Base-by-base conservation (phyloP, 768 basidiomycete genomes). In the Coprinopsis strossmayeri region DNA sequence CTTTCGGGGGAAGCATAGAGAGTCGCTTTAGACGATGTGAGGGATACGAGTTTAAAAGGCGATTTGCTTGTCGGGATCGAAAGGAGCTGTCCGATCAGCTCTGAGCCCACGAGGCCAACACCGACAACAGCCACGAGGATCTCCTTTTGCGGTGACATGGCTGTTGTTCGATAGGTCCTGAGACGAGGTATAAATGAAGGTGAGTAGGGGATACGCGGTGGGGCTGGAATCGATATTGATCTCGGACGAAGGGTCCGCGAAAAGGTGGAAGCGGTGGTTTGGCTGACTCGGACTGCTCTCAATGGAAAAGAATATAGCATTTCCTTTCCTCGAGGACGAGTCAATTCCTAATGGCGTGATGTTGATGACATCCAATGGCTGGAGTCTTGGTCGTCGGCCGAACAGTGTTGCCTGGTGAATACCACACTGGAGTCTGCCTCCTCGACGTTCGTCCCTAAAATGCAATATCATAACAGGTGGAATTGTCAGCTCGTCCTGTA, bases 91-190 rank as follows among this genome's bases (percentile, higher is more conserved):
- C 74, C 65, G 63, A 98, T 73, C 58, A 98, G 79, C 61, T 91
- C 90, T 34, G 79, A 73, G 24, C 96, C 96, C 21, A 99, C 96
- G 45, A 95, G 87, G 2, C 96, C 96, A 26, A 91, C 78, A 50
- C 96, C 96, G 48, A 97, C 74, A 54, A 96, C 75, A 37, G 91
- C 91, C 46, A 97, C 81, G 67, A 70, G 63, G 51, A 70, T 61
- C 32, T 59, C 61, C 34, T 60, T 52, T 25, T 50, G 37, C 9
- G 18, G 10, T 17, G 35, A 38, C 35, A 38, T 38, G 9, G 17
- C 17, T 9, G 35, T 7, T 7, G 7, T 10, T 38, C 35, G 35
- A 38, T 38, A 38, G 10, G 35, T 10, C 17, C 5, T 10, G 5
- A 17, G 10, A 11, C 5, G 17, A 38, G 17, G 9, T 38, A 5